Evolutionary conservation across 345 rosid species (phyloP).

Genomic region (Noccaea caerulescens): DNA sequence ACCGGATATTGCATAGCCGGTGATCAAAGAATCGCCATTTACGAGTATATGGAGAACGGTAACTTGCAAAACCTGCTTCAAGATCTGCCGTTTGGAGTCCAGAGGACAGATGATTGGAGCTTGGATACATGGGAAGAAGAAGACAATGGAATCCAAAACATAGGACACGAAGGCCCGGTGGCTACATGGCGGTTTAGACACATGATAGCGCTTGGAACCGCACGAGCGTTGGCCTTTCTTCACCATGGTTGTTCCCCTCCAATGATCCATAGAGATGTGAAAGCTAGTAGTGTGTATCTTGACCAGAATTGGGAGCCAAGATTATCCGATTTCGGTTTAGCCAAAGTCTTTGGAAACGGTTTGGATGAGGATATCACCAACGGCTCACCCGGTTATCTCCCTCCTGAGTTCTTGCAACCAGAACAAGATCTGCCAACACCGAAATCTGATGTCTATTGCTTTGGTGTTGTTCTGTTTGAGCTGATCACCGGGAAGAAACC

Average conservation of each 20-base stretch:
- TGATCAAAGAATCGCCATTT: constrained; percentile 91
- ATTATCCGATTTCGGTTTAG: constrained; percentile 85
- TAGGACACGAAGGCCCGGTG: constrained; percentile 63
- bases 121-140: constrained; percentile 86
- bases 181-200: constrained; percentile 86
- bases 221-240: constrained; percentile 89
- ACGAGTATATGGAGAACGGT: constrained; percentile 97
- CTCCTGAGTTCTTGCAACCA: constrained; percentile 74
- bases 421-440: constrained; percentile 67
- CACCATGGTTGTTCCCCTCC: constrained; percentile 97
- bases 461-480: constrained; percentile 84
- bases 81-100: constrained; percentile 86
- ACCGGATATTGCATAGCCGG: constrained; percentile 94
- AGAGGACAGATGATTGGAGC: constrained; percentile 85
- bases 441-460: constrained; percentile 90
- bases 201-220: constrained; percentile 83
- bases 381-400: constrained; percentile 79
- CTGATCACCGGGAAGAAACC: constrained; percentile 81
- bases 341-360: constrained; percentile 79
- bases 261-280: constrained; percentile 82
- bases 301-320: constrained; percentile 85
- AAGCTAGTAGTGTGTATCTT: constrained; percentile 88
- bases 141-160: constrained; percentile 63
- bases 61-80: constrained; percentile 89
- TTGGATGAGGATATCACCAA: constrained; percentile 68